Evolutionary conservation across 1,284 basidiomycete species (phyloP), one percentile per base, ranked within the genome.

Genomic region (Vanrija sp.): DNA sequence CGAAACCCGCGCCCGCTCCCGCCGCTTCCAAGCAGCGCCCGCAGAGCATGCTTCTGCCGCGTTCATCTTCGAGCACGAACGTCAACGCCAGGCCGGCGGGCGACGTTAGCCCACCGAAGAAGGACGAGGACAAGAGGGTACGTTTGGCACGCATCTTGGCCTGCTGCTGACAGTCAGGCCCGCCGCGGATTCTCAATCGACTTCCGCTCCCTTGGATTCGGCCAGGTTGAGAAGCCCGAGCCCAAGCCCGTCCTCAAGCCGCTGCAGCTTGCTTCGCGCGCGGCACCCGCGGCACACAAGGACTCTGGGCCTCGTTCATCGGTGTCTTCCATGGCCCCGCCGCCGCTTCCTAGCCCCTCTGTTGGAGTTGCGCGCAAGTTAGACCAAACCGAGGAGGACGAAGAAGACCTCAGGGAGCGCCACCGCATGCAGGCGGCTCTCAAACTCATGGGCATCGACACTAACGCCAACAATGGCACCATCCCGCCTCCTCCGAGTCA

Each of bases 391-490:
- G 79, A 83, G 42, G 91, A 95, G 74, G 91, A 92, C 66, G 91
- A 94, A 49, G 89, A 94, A 56, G 91, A 95, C 66, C 81, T 83
- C 46, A 82, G 82, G 57, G 91, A 93, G 73, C 81, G 91, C 55
- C 89, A 92, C 73, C 83, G 89, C 15, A 78, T 93, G 56, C 81
- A 88, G 65, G 90, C 91, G 12, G 88, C 88, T 12, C 87, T 94
- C 86, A 91, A 91, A 74, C 79, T 94, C 29, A 91, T 93, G 89
- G 91, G 91, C 9, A 88, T 93, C 55, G 85, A 90, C 50, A 40
- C 58, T 21, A 18, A 42, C 16, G 25, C 54, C 34, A 46, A 43
- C 8, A 19, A 34, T 34, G 34, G 40, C 44, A 26, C n/a, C 23
- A 15, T 16, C 21, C 43, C 43, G 19, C n/a, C 15, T 28, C 38